Evolutionary conservation across 2,329 filamentous ascomycete species (phyloP).

Genomic region (Simplicillium aogashimaense): DNA sequence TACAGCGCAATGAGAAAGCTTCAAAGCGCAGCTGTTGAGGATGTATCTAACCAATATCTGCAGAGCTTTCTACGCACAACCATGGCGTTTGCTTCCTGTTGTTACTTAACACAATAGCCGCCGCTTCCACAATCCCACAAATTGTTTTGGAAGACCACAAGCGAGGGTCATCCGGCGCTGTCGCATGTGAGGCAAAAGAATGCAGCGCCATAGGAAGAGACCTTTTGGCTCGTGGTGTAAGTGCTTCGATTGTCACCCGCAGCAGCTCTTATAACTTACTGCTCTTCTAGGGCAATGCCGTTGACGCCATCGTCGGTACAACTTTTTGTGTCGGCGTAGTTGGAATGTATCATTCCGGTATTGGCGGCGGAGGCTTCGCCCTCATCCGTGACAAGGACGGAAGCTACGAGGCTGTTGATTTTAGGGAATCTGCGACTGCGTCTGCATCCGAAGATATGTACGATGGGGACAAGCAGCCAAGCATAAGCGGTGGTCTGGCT

Average conservation of each 20-base stretch:
- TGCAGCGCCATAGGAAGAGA: constrained; percentile 62
- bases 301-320: constrained; percentile 65
- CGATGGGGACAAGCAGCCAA: constrained; percentile 54
- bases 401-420: constrained; percentile 81
- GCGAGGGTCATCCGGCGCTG: constrained; percentile 39
- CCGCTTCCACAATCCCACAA: constrained; percentile 6
- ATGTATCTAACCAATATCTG: too few relatives aligned
- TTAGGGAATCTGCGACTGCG: constrained; percentile 77
- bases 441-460: constrained; percentile 83
- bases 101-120: constrained; percentile 2
- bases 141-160: constrained; percentile 10
- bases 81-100: too few relatives aligned
- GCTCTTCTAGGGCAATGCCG: constrained; percentile 54
- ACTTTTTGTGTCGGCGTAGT: constrained; percentile 67
- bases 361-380: constrained; percentile 88
- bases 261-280: neutral
- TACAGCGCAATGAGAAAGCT: too few relatives aligned
- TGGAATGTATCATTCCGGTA: constrained; percentile 70
- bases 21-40: too few relatives aligned
- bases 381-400: constrained; percentile 64
- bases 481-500: constrained; percentile 63
- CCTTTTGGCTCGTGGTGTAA: constrained; percentile 43
- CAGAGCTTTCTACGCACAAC: too few relatives aligned
- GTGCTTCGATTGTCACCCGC: constrained; percentile 8
- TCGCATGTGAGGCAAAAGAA: constrained; percentile 58